phyloP scores from a whole-genome alignment of 106 monocot genomes.

The Dioscorea zingiberensis region DNA sequence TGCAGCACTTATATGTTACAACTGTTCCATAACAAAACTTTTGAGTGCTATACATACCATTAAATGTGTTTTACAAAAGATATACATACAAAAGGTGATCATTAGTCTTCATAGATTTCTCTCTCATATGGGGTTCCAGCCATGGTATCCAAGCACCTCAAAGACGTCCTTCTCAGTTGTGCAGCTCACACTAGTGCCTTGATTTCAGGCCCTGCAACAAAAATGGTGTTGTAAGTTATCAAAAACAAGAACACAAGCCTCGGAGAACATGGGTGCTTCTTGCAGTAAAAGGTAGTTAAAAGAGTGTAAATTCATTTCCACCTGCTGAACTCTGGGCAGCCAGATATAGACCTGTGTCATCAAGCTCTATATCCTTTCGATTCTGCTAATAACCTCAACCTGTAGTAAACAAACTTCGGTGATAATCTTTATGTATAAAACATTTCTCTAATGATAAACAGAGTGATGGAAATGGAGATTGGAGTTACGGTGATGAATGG shows the following conservation, averaged over 20 bases:
- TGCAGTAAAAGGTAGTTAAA: neutral
- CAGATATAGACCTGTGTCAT: slow-evolving; percentile 87
- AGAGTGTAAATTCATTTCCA: slow-evolving; percentile 42
- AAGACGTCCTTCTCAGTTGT: slow-evolving; percentile 83
- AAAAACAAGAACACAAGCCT: neutral
- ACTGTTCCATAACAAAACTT: too few relatives aligned
- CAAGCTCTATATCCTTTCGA: slow-evolving; percentile 93
- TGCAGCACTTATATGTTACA: too few relatives aligned
- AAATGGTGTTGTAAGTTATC: neutral
- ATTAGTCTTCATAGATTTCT: slow-evolving; percentile 68
- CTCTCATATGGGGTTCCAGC: slow-evolving; percentile 92
- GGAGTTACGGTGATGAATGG: neutral
- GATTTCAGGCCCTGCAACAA: slow-evolving; percentile 48
- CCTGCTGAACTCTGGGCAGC: slow-evolving; percentile 45
- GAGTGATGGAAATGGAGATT: neutral
- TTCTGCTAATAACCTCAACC: slow-evolving; percentile 88
- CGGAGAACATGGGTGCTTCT: neutral
- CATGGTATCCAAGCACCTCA: slow-evolving; percentile 87
- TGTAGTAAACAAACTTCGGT: slow-evolving; percentile 11
- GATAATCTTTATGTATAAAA: too few relatives aligned
- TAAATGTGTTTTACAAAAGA: too few relatives aligned
- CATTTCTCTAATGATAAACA: too few relatives aligned
- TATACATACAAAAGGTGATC: too few relatives aligned
- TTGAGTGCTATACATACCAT: too few relatives aligned
- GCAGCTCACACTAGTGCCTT: slow-evolving; percentile 45